phyloP scores from a whole-genome alignment of 192 early-diverging fungal species.

The Backusella circina region DNA sequence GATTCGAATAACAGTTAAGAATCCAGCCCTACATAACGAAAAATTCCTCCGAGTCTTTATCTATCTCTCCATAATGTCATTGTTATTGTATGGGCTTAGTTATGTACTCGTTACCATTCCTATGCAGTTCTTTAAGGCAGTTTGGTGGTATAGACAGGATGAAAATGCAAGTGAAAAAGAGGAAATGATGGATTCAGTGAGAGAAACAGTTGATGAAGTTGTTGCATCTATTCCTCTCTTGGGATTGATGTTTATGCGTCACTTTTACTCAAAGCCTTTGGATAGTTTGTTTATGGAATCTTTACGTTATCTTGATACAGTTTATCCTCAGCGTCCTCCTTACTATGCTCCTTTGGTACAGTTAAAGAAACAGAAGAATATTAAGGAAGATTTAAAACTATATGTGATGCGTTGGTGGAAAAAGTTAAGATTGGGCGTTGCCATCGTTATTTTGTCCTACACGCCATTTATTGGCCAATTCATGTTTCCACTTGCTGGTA shows the following conservation, averaged over 20 bases:
- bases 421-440: conserved; percentile 32
- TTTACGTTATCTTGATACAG: conserved; percentile 38
- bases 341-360: conserved; percentile 36
- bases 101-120: conserved; percentile 44
- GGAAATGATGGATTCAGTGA: background rate
- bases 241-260: conserved; percentile 51
- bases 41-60: conserved; percentile 36
- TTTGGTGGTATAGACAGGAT: conserved; percentile 20
- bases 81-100: conserved; percentile 38
- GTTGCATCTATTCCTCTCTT: conserved; percentile 39
- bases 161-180: background rate
- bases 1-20: conserved; percentile 34
- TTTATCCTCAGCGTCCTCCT: conserved; percentile 25
- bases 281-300: conserved; percentile 58
- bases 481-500: conserved; percentile 50
- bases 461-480: conserved; percentile 48
- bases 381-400: conserved; percentile 44
- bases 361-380: conserved; percentile 29
- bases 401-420: conserved; percentile 45
- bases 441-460: conserved; percentile 44
- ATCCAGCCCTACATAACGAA: conserved; percentile 42
- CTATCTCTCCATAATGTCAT: conserved; percentile 36
- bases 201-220: background rate
- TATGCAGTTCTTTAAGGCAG: conserved; percentile 26
- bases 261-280: conserved; percentile 53